A percentile compares a stretch with the other conserved stretches of the same genome.
phyloP scores from a whole-genome alignment of 176 grass and related monocot genomes.

The Carex littledalei region DNA sequence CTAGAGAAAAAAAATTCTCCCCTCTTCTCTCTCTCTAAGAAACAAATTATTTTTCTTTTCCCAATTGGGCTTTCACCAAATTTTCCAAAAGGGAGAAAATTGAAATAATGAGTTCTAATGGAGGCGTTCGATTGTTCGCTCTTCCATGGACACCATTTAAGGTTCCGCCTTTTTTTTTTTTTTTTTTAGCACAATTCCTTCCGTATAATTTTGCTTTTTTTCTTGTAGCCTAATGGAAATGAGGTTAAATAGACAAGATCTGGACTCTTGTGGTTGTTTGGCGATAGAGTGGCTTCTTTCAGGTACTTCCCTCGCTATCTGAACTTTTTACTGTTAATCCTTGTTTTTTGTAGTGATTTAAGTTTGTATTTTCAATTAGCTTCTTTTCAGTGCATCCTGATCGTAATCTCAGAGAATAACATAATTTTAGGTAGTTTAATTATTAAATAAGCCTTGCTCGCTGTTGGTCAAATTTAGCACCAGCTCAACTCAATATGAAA shows the following conservation, averaged over 20 bases:
- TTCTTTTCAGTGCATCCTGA: not conserved
- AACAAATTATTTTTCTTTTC: constrained; percentile 5
- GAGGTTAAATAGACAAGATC: constrained; percentile 1
- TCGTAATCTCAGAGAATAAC: not conserved
- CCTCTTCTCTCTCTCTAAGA: not conserved
- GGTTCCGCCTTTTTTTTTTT: not conserved
- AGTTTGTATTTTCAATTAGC: not conserved
- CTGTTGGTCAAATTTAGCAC: not conserved
- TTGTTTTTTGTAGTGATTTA: constrained; percentile 1
- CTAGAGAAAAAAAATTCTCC: not conserved
- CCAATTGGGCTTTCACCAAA: constrained; percentile 12
- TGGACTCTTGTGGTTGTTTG: not conserved
- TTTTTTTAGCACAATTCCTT: not conserved
- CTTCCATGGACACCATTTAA: not conserved
- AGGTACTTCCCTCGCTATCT: not conserved
- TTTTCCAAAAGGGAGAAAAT: not conserved
- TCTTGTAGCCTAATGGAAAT: not conserved
- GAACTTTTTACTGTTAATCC: not conserved
- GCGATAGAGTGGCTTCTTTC: not conserved
- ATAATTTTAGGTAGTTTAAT: not conserved
- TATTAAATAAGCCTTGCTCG: not conserved
- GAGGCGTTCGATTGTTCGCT: not conserved
- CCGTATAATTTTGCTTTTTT: not conserved
- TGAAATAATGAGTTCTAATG: not conserved
- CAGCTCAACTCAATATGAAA: not conserved